Base-by-base conservation (phyloP, 257 asterid genomes). In the Nicotiana tomentosiformis region DNA sequence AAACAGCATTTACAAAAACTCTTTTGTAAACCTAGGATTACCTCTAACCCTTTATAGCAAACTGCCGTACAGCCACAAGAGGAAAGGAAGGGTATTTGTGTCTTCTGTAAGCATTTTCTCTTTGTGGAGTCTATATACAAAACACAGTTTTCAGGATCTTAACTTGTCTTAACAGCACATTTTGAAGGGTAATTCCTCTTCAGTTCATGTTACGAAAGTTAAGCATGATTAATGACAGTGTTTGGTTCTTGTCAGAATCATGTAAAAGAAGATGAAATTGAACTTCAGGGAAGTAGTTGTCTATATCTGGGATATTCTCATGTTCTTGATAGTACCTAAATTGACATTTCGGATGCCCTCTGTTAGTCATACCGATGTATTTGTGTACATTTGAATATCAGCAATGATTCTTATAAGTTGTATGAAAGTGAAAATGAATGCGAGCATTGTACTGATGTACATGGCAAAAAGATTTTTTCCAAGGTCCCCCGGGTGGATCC, bases 41-140 rank as follows among this genome's bases (percentile, higher is more conserved):
- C 23, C 23, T 20, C 23, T 20, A 20, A 20, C 0, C 23, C 23
- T 20, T 20, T 20, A 0, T 20, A 20, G 23, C 23, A 89, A 89
- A 84, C 89, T 78, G 81, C 97, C 2, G 60, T 88, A 51, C 98
- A 87, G 61, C 96, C 93, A 32, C 26, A 93, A 0, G 99, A 94
- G 92, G 97, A 91, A 88, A 85, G 85, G 83, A 62, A 93, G 60
- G 86, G 98, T 80, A 56, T 84, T 78, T 82, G 67, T 74, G 80
- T 80, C 84, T 55, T 83, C 77, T 23, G 81, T 84, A 69, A 76
- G 64, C 60, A 11, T 60, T 11, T 76, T 82, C 68, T 58, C 23
- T 80, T 55, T 51, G 43, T 15, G 17, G 78, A 69, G 67, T 70
- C 55, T 83, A 80, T 86, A 81, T 85, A 82, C 85, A 84, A 79